phyloP scores from a whole-genome alignment of 169 alveolate genomes.

The Babesia sp. region DNA sequence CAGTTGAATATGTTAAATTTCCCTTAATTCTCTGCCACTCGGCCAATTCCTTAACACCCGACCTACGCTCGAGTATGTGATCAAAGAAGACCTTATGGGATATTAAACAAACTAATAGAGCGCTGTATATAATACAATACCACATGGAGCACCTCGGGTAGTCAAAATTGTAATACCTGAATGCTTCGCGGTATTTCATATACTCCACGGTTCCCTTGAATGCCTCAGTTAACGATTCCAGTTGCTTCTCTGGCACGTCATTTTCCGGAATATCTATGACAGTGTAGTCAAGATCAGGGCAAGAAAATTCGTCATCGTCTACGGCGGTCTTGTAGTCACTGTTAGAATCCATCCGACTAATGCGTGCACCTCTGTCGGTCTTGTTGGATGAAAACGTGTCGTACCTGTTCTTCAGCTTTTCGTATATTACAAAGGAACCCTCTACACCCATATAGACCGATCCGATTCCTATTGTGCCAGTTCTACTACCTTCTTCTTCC shows the following conservation, averaged over 20 bases:
- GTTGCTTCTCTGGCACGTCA: neutral
- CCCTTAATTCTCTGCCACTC: neutral
- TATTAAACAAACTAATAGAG: neutral
- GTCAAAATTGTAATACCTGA: constrained; percentile 67
- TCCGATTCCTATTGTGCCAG: no score
- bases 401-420: neutral
- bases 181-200: constrained; percentile 76
- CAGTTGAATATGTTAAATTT: neutral
- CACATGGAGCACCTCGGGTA: constrained; percentile 48
- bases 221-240: neutral
- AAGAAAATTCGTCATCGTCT: neutral
- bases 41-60: neutral
- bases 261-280: neutral
- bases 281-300: neutral
- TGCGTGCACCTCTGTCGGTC: neutral
- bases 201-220: constrained; percentile 67
- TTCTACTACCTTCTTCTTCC: no score
- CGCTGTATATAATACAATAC: constrained; percentile 32
- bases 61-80: neutral
- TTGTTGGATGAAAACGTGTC: neutral
- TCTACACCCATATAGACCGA: neutral
- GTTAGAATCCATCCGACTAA: neutral
- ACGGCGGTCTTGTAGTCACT: constrained; percentile 23
- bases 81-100: neutral
- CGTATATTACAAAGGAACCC: neutral